A percentile compares a stretch with the other conserved stretches of the same genome.
phyloP scores from a whole-genome alignment of 352 stramenopile genomes.

The Phytophthora cryptogea region DNA sequence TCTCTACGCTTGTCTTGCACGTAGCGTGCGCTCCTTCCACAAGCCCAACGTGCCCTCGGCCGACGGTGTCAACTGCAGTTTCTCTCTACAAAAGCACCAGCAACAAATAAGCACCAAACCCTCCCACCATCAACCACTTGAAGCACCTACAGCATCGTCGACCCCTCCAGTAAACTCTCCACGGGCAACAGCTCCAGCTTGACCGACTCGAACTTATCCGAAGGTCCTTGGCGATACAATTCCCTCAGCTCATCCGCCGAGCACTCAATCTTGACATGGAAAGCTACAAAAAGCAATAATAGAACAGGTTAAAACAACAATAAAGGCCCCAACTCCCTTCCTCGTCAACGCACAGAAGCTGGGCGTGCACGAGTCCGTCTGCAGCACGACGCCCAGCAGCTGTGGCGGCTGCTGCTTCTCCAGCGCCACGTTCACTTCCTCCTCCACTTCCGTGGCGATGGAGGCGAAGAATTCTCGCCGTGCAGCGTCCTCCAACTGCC shows the following conservation, averaged over 20 bases:
- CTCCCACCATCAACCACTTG: neutral
- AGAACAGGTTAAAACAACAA: too few relatives aligned
- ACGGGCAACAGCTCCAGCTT: constrained; percentile 52
- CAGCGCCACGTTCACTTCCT: constrained; percentile 73
- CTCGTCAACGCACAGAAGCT: constrained; percentile 59
- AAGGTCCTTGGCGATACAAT: constrained; percentile 48
- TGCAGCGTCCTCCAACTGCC: constrained; percentile 34
- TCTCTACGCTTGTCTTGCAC: constrained; percentile 11
- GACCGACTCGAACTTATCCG: constrained; percentile 66
- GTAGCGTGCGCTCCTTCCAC: constrained; percentile 46
- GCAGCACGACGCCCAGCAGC: constrained; percentile 74
- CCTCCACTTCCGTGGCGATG: constrained; percentile 73
- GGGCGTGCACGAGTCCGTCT: constrained; percentile 70
- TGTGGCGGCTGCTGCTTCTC: constrained; percentile 46
- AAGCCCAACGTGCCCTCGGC: constrained; percentile 47
- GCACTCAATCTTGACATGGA: constrained; percentile 51
- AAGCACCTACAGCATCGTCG: constrained; percentile 36
- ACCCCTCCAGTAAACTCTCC: constrained; percentile 32
- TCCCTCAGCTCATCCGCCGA: constrained; percentile 40
- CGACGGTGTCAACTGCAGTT: constrained; percentile 50
- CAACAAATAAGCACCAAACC: neutral
- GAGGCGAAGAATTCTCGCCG: constrained; percentile 67
- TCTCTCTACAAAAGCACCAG: constrained; percentile 28
- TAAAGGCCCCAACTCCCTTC: neutral
- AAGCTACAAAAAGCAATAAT: too few relatives aligned